phyloP scores from a whole-genome alignment of 805 yeast genomes.

The Lipomyces lipofer region DNA sequence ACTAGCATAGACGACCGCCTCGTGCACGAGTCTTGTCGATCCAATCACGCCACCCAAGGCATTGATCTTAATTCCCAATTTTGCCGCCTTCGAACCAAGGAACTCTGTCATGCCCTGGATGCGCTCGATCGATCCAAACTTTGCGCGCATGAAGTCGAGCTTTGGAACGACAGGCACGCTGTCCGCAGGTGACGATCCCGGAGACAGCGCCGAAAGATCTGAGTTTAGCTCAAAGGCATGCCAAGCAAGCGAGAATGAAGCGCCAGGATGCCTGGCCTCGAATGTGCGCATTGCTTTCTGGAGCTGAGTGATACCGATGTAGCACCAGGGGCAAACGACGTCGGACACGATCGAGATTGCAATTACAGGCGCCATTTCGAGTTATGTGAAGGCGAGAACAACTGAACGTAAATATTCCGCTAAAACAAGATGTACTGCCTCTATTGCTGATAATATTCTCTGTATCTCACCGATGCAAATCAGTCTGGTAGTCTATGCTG shows the following conservation, averaged over 20 bases:
- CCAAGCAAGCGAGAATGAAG: slow-evolving; percentile 15
- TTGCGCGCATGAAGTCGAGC: background rate
- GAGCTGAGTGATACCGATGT: slow-evolving; percentile 21
- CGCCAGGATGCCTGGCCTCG: slow-evolving; percentile 10
- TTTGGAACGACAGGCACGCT: slow-evolving; percentile 11
- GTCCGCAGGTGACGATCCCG: background rate
- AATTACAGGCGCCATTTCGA: slow-evolving; percentile 1
- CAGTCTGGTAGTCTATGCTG: too few species aligned
- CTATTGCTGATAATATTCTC: too few species aligned
- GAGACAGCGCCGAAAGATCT: background rate
- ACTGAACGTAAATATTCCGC: background rate
- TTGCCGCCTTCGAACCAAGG: slow-evolving; percentile 9
- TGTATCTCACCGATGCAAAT: too few species aligned
- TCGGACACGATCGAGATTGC: slow-evolving; percentile 22
- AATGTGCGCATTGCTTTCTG: slow-evolving; percentile 18
- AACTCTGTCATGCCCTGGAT: slow-evolving; percentile 12
- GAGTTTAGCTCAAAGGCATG: slow-evolving; percentile 25
- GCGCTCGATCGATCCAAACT: slow-evolving; percentile 20
- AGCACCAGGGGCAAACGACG: slow-evolving; percentile 29
- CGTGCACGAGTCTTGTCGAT: slow-evolving; percentile 21
- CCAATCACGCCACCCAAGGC: slow-evolving; percentile 13
- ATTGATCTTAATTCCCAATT: slow-evolving; percentile 16
- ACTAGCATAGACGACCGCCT: slow-evolving; percentile 15
- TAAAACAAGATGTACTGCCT: too few species aligned
- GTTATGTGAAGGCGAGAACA: background rate